phyloP scores from a whole-genome alignment of 164 flowering plant genomes.

The Macadamia tetraphylla region DNA sequence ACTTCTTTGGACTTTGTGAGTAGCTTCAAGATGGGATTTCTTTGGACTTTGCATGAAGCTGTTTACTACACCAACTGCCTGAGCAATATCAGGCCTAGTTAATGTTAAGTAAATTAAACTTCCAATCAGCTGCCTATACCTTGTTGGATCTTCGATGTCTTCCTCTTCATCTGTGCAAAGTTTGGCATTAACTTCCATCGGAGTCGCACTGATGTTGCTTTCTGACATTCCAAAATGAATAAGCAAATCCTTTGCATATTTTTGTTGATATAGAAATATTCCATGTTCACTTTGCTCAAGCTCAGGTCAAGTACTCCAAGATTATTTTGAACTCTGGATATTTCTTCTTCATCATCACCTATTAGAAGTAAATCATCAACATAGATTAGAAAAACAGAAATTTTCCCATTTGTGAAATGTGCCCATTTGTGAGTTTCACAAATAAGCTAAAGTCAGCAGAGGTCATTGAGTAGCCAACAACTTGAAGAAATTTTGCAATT shows the following conservation, averaged over 20 bases:
- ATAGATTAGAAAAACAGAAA: slow-evolving; percentile 1
- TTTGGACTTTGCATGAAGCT: slow-evolving; percentile 1
- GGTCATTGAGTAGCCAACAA: no score
- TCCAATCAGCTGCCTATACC: background rate
- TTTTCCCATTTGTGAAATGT: no score
- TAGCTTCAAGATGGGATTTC: background rate
- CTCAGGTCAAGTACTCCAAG: no score
- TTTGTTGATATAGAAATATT: no score
- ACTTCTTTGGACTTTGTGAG: background rate
- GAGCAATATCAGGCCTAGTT: background rate
- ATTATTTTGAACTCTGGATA: no score
- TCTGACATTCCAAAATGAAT: background rate
- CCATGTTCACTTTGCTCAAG: no score
- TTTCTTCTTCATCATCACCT: no score
- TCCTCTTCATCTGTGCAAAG: background rate
- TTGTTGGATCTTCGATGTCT: background rate
- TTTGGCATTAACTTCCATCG: background rate
- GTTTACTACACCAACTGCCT: slow-evolving; percentile 5
- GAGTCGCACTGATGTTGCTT: background rate
- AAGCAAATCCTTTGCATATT: no score
- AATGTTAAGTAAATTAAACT: slow-evolving; percentile 7
- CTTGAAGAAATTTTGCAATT: slow-evolving; percentile 4
- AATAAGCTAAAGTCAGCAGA: background rate
- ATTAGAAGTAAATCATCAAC: background rate
- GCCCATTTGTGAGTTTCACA: slow-evolving; percentile 4